Conservation (phyloP, 495 filamentous ascomycete species). For the Penicillium parvum region DNA sequence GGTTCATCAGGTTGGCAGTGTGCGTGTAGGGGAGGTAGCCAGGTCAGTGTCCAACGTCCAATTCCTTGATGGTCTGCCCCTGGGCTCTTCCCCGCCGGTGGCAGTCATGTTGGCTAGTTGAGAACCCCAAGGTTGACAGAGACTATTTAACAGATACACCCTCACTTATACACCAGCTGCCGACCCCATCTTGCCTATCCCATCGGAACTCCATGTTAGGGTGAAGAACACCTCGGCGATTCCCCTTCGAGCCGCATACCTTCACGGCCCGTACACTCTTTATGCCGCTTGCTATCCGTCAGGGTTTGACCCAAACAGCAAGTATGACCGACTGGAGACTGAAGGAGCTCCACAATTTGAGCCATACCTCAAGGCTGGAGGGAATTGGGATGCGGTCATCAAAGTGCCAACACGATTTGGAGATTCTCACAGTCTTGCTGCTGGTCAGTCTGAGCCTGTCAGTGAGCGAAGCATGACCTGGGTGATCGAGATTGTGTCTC, state of each 20-base stretch:
- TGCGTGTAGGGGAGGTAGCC: conserved; percentile 89
- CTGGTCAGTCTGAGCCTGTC: conserved; percentile 11
- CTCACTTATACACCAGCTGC: conserved; percentile 85
- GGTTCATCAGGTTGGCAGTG: conserved; percentile 79
- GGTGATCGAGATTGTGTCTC: conserved; percentile 87
- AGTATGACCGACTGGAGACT: conserved; percentile 55
- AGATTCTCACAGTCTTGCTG: conserved; percentile 20
- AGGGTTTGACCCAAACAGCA: conserved; percentile 72
- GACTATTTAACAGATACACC: conserved; percentile 59
- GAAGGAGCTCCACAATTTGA: conserved; percentile 82
- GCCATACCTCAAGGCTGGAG: conserved; percentile 91
- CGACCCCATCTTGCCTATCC: conserved; percentile 83
- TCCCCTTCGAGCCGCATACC: conserved; percentile 86
- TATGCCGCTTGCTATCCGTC: conserved; percentile 79
- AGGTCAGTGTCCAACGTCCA: conserved; percentile 37
- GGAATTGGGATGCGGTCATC: conserved; percentile 73
- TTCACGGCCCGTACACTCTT: conserved; percentile 91
- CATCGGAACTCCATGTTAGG: conserved; percentile 70
- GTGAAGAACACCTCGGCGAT: conserved; percentile 91
- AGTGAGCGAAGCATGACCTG: conserved; percentile 62
- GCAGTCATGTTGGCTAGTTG: neutral
- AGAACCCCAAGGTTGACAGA: neutral
- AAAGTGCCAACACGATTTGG: conserved; percentile 60
- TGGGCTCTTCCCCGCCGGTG: neutral
- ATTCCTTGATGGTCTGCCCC: neutral